Evolutionary conservation across 2,329 filamentous ascomycete genomes (phyloP), one percentile per base, ranked within the genome.

Genomic region (Clarireedia paspali): DNA sequence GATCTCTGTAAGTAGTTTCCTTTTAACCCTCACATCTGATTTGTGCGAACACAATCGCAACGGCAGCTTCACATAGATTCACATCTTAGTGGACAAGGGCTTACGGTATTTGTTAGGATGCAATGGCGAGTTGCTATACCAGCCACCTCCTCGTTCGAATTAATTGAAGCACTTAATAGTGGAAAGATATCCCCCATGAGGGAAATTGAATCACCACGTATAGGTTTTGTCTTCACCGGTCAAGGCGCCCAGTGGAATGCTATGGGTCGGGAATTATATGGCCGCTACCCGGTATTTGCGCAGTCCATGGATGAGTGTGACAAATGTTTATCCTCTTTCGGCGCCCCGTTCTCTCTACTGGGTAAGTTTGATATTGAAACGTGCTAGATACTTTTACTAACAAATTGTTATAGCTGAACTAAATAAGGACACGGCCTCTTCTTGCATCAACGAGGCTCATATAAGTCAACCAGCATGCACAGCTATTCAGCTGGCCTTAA

Each of bases 401-500:
- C 2, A 17, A 14, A 20, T 40, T 10, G 15, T 24, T 38, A 54
- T 59, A 17, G 34, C 17, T 30, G 72, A 75, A 57, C 67, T 76
- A 2, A 42, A 50, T 38, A 70, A 66, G 47, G 64, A 70, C 46
- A 68, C 62, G 5, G 59, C 67, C 9, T 63, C 68, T 0, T 70
- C 71, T 0, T 61, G 63, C 15, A 62, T 76, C 4, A 45, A 47
- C 12, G 26, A 69, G 26, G 71, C 74, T 0, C 66, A 74, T 49
- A 68, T 75, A 50, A 71, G 68, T 6, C 73, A 76, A 59, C 73
- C 74, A 56, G 64, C 70, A 68, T 74, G 70, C 54, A 75, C 74
- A 0, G 73, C 75, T 0, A 59, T 81, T 2, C 77, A 80, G 61
- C 63, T 80, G 2, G 60, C 71, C 0, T 61, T 79, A 2, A 70